These are phyloP conservation scores for Elsinoe perseae DNA, from an alignment of 2,329 filamentous ascomycete species.

Conservation along the genomic window DNA sequence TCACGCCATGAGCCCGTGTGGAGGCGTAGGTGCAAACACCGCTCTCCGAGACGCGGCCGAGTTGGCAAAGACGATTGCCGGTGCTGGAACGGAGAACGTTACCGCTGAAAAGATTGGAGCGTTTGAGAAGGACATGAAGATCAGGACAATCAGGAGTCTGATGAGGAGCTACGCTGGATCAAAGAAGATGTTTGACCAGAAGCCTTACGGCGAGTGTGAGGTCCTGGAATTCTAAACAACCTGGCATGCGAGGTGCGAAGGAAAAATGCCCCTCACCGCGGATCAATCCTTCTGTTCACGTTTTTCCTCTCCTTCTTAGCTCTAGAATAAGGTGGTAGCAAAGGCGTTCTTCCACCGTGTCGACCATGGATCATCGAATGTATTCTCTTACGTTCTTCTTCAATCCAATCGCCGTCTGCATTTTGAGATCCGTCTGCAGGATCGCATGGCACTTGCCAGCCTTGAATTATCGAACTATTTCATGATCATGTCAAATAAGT, in stretches of 20 bases:
- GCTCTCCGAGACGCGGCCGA: conserved; percentile 37
- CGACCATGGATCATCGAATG: neutral
- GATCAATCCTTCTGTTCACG: neutral
- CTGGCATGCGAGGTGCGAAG: neutral
- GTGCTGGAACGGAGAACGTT: conserved; percentile 22
- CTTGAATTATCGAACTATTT: neutral
- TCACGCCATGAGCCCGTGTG: conserved; percentile 42
- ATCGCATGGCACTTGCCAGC: neutral
- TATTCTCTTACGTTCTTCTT: neutral
- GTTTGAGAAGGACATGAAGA: conserved; percentile 33
- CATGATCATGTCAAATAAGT: neutral
- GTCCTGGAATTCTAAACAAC: conserved; percentile 6
- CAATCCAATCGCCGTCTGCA: neutral
- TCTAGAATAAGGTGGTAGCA: neutral
- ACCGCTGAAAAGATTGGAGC: conserved; percentile 27
- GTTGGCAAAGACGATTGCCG: conserved; percentile 33
- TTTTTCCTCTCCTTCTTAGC: neutral
- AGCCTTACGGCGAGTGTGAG: conserved; percentile 21
- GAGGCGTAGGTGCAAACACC: conserved; percentile 41
- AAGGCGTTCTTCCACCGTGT: neutral
- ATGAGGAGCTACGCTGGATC: conserved; percentile 22
- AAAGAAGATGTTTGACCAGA: conserved; percentile 25
- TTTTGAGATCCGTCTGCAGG: neutral
- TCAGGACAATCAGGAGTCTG: conserved; percentile 29
- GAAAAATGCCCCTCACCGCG: neutral